A percentile compares a stretch with the other conserved stretches of the same genome.
These are phyloP conservation scores for Heliamphora pulchella DNA, from an alignment of 179 eudicot genomes.

Conservation along the genomic window DNA sequence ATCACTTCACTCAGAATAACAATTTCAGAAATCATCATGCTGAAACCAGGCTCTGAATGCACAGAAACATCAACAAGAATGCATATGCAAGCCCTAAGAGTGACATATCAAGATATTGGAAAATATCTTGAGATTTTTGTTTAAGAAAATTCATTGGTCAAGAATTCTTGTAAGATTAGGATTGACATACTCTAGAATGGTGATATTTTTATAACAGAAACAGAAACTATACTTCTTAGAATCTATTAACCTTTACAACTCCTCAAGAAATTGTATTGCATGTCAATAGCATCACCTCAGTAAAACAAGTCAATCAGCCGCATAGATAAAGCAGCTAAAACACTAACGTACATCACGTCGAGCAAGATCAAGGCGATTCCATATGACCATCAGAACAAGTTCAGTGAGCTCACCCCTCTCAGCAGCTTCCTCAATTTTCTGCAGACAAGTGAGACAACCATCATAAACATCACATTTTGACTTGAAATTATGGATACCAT, in stretches of 20 bases:
- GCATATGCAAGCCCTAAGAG: not conserved
- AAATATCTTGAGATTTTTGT: not conserved
- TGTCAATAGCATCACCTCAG: slow-evolving; percentile 3
- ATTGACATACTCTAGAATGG: not conserved
- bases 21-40: not conserved
- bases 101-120: not conserved
- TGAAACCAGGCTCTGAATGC: not conserved
- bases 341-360: slow-evolving; percentile 72
- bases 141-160: not conserved
- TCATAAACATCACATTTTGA: not conserved
- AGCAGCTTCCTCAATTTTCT: slow-evolving; percentile 98
- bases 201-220: not conserved
- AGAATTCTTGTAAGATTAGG: not conserved
- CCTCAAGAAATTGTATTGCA: not conserved
- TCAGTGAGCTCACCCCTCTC: slow-evolving; percentile 89
- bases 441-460: slow-evolving; percentile 24
- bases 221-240: not conserved
- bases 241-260: not conserved
- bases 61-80: not conserved
- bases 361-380: slow-evolving; percentile 98
- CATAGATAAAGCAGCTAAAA: slow-evolving; percentile 9
- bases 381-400: slow-evolving; percentile 85
- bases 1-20: not conserved
- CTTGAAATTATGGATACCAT: not conserved
- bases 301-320: slow-evolving; percentile 1